phyloP scores from a whole-genome alignment of 2,329 filamentous ascomycete genomes.

The Nemania bipapillata region DNA sequence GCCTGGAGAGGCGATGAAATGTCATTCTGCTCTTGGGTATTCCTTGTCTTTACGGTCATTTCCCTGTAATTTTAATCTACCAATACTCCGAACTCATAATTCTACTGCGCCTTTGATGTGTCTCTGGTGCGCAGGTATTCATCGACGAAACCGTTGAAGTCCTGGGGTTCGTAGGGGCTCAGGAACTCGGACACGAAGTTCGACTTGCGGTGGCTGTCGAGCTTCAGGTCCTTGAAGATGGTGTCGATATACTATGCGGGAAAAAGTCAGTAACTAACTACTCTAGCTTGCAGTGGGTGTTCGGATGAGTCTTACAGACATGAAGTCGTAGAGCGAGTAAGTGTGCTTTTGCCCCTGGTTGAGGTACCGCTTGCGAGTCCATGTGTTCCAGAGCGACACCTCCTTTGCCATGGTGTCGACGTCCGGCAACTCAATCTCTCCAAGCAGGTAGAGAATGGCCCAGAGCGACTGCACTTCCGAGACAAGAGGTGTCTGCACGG shows the following conservation, averaged over 20 bases:
- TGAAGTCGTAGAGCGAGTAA: constrained; percentile 50
- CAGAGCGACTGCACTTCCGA: constrained; percentile 51
- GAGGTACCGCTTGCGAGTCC: constrained; percentile 50
- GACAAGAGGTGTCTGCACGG: constrained; percentile 48
- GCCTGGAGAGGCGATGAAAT: background rate
- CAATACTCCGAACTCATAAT: background rate
- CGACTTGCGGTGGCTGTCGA: constrained; percentile 47
- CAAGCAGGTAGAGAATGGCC: constrained; percentile 49
- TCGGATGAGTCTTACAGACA: constrained; percentile 43
- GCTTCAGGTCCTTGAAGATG: constrained; percentile 47
- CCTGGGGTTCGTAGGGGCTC: constrained; percentile 45
- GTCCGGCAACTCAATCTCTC: constrained; percentile 48
- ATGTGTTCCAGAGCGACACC: constrained; percentile 50
- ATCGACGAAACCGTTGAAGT: constrained; percentile 49
- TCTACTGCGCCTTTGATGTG: constrained; percentile 11
- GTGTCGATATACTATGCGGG: constrained; percentile 48
- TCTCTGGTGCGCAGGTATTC: constrained; percentile 45
- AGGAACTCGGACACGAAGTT: constrained; percentile 49
- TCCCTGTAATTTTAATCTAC: background rate
- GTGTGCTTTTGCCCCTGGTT: constrained; percentile 48
- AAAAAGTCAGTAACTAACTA: constrained; percentile 12
- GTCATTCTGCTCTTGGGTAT: background rate
- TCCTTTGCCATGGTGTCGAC: constrained; percentile 48
- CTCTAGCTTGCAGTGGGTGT: background rate
- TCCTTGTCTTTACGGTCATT: background rate